Base-by-base conservation (phyloP, 139 green algal species). In the Tetradesmus lagerheimii region DNA sequence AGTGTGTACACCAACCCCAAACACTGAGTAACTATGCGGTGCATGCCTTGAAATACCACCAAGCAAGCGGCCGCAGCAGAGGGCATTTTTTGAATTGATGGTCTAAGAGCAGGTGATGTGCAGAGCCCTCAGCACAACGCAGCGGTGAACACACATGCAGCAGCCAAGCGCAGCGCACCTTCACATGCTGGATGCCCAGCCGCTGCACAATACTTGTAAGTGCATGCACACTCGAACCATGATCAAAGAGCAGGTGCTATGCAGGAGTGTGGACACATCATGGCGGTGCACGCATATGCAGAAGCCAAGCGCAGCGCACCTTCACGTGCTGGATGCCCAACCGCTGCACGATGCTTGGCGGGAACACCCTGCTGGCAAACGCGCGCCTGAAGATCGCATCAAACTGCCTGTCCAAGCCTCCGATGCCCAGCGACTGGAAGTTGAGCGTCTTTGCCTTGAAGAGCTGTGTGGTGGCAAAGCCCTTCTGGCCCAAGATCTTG, bases 241-340 rank as follows among this genome's bases (percentile, higher is more conserved):
- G n/a, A n/a, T n/a, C n/a, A n/a, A n/a, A n/a, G n/a, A n/a, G n/a
- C n/a, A n/a, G n/a, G n/a, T n/a, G n/a, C n/a, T n/a, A n/a, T n/a
- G n/a, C n/a, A n/a, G n/a, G n/a, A n/a, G n/a, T n/a, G n/a, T n/a
- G n/a, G 5, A 83, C 38, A 38, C 15, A 35, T 47, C 15, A 64
- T 62, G 12, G 8, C 8, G 18, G 47, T 14, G 47, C 47, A 50
- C 47, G 20, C 47, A 62, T 23, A 23, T 62, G 47, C 47, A 62
- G 12, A 2, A 18, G 12, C 47, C 47, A 16, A 18, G 20, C 6
- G 12, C 57, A 67, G 57, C 85, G 97, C 41, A 98, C 98, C 91
- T 98, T 98, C 43, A 99, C 97, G 93, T 99, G 98, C 86, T 97
- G 93, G 89, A 99, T 99, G 87, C 98, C 98, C 79, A 99, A 93